phyloP scores from a whole-genome alignment of 352 stramenopile genomes.

The Blastocystis sp. region DNA sequence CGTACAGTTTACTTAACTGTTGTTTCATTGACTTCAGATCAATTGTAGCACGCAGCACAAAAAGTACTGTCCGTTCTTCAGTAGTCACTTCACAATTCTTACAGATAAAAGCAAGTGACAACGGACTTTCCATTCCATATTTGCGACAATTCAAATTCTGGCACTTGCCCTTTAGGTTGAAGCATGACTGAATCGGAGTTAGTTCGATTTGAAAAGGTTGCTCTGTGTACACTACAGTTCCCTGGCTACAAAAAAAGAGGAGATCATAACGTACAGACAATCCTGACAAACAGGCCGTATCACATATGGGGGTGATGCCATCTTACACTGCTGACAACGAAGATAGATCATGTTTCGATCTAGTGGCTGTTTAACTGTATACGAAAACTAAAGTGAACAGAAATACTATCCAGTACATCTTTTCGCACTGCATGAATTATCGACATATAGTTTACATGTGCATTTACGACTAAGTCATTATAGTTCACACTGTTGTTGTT shows the following conservation, averaged over 20 bases:
- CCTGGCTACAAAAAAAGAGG: not conserved
- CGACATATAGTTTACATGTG: conserved; percentile 54
- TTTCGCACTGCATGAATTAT: conserved; percentile 34
- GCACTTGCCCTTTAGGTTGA: not conserved
- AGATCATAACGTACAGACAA: not conserved
- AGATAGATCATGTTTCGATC: not conserved
- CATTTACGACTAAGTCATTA: conserved; percentile 20
- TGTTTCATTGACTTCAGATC: not conserved
- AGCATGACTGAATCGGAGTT: not conserved
- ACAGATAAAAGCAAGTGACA: conserved; percentile 27
- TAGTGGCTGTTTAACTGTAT: not conserved
- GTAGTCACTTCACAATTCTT: not conserved
- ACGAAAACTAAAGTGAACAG: not conserved
- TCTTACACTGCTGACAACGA: not conserved
- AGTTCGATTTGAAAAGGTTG: not conserved
- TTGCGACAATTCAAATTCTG: conserved; percentile 5
- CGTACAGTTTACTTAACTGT: conserved; percentile 27
- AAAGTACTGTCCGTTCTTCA: not conserved
- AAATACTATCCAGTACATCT: not conserved
- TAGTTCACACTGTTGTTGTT: conserved; percentile 36
- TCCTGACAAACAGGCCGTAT: conserved; percentile 10
- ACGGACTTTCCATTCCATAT: not conserved
- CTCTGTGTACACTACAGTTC: not conserved
- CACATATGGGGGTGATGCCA: not conserved
- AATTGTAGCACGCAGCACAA: not conserved